Base-by-base conservation (phyloP, 176 grass and related monocot species). In the Ensete ventricosum region DNA sequence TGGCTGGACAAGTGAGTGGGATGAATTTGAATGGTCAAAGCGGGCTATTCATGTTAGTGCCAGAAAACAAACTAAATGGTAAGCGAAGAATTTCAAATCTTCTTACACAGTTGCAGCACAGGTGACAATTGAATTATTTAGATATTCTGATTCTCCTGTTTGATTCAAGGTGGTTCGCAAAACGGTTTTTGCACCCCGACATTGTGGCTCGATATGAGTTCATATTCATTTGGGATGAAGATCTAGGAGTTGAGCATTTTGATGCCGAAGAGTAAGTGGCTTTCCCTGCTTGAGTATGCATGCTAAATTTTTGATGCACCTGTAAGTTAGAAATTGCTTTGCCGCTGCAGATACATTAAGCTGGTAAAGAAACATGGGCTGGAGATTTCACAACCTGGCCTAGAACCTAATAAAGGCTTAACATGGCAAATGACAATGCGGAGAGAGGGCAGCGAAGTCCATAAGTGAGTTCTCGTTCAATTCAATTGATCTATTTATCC, bases 391-490 rank as follows among this genome's bases (percentile, higher is more conserved):
- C 93, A 96, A 29, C 89, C 93, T 77, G 93, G 89, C 79, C 83
- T 96, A 83, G 85, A 96, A 54, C 89, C 87, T 72, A 81, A 88
- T 71, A 90, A 54, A 79, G 87, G 82, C 55, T 83, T 92, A 67
- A 90, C 93, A 58, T 96, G 93, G 93, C 87, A 92, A 81, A 96
- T 96, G 89, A 96, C 89, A 75, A 88, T 90, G 76, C 90, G 93
- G 89, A 92, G 93, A 86, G 87, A 83, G 52, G 83, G 90, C 80
- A 83, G 10, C n/a, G 81, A 96, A 72, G 89, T 96, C 49, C 93
- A 96, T 71, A 92, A 81, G 93, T 96, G 89, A 90, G 89, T 16
- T 76, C 83, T 51, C 1, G 1, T 73, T 20, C 50, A 12, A 69
- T 12, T 49, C 7, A 48, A 49, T 29, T 8, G 4, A 43, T 43